Conservation (phyloP, 2,329 filamentous ascomycete species). For the Raffaelea deltoideospora region DNA sequence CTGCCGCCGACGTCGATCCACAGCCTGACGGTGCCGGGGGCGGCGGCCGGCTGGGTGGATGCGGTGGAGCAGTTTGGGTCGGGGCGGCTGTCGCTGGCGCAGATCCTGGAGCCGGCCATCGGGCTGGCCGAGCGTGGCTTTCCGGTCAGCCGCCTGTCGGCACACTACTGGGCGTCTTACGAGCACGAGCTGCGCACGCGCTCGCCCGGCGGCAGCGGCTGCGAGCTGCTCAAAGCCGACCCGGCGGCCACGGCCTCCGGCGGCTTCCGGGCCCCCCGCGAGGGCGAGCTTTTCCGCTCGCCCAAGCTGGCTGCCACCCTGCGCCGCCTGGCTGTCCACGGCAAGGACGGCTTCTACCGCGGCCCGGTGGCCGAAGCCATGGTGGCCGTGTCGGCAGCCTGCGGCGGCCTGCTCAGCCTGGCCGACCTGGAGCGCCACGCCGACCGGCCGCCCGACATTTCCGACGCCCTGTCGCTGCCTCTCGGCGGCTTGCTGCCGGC, state of each 20-base stretch:
- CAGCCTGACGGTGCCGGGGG: slow-evolving; percentile 59
- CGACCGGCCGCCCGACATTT: slow-evolving; percentile 11
- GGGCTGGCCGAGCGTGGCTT: slow-evolving; percentile 74
- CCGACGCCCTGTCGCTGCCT: slow-evolving; percentile 56
- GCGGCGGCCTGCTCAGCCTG: slow-evolving; percentile 60
- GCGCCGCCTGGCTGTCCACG: slow-evolving; percentile 55
- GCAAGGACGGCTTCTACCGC: slow-evolving; percentile 78
- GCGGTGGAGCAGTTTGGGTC: slow-evolving; percentile 74
- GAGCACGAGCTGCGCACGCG: slow-evolving; percentile 15
- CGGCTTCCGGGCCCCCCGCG: slow-evolving; percentile 55
- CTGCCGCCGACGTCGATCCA: slow-evolving; percentile 65
- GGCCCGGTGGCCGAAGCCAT: slow-evolving; percentile 68
- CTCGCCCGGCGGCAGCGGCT: slow-evolving; percentile 58
- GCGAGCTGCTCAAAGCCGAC: slow-evolving; percentile 75
- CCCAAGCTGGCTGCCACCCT: slow-evolving; percentile 68
- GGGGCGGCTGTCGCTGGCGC: slow-evolving; percentile 56
- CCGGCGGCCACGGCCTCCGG: slow-evolving; percentile 41
- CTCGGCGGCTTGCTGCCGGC: slow-evolving; percentile 62
- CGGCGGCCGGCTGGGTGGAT: slow-evolving; percentile 63
- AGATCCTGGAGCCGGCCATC: slow-evolving; percentile 69
- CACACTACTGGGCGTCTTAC: slow-evolving; percentile 12
- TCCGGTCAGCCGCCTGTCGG: slow-evolving; percentile 60
- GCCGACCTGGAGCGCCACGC: slow-evolving; percentile 68
- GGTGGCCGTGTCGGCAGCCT: slow-evolving; percentile 56
- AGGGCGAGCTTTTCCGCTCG: slow-evolving; percentile 79